A percentile compares a stretch with the other conserved stretches of the same genome.
Evolutionary conservation across 2,329 filamentous ascomycete genomes (phyloP).

Genomic region (Neonectria coccinea): DNA sequence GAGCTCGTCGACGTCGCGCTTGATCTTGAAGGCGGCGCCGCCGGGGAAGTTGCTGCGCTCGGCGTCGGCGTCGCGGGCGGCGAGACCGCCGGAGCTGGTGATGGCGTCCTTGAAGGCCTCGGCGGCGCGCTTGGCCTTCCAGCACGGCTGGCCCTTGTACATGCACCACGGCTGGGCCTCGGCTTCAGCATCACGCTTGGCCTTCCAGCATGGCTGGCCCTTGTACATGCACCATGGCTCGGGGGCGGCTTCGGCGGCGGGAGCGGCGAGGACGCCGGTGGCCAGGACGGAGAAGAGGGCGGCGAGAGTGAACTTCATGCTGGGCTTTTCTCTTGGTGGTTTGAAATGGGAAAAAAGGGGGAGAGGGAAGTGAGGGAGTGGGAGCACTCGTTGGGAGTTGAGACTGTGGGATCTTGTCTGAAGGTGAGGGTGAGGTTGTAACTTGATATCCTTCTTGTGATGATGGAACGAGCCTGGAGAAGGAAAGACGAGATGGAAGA

Average conservation of each 20-base stretch:
- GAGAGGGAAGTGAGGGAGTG: constrained; percentile 17
- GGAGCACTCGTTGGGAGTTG: constrained; percentile 35
- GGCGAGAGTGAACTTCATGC: constrained; percentile 48
- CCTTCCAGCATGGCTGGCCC: constrained; percentile 56
- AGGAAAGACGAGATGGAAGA: constrained; percentile 11
- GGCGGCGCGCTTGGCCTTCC: constrained; percentile 56
- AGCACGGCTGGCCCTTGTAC: constrained; percentile 54
- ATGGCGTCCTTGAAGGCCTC: constrained; percentile 51
- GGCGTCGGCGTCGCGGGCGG: constrained; percentile 44
- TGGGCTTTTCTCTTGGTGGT: constrained; percentile 4
- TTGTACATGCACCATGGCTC: constrained; percentile 52
- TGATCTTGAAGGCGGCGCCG: constrained; percentile 53
- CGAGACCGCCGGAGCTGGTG: constrained; percentile 39
- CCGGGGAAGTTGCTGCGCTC: constrained; percentile 50
- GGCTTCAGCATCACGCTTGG: constrained; percentile 55
- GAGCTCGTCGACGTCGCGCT: constrained; percentile 54
- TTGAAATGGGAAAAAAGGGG: not conserved
- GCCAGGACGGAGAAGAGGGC: constrained; percentile 41
- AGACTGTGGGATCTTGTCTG: constrained; percentile 31
- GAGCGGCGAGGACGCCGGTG: constrained; percentile 34
- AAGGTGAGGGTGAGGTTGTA: constrained; percentile 31
- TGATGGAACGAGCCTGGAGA: constrained; percentile 42
- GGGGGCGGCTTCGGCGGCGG: constrained; percentile 37
- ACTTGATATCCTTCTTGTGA: constrained; percentile 34
- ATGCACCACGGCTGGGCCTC: constrained; percentile 37